Evolutionary conservation across 2,329 filamentous ascomycete species (phyloP), one percentile per base, ranked within the genome.

Genomic region (Colletotrichum cereale): DNA sequence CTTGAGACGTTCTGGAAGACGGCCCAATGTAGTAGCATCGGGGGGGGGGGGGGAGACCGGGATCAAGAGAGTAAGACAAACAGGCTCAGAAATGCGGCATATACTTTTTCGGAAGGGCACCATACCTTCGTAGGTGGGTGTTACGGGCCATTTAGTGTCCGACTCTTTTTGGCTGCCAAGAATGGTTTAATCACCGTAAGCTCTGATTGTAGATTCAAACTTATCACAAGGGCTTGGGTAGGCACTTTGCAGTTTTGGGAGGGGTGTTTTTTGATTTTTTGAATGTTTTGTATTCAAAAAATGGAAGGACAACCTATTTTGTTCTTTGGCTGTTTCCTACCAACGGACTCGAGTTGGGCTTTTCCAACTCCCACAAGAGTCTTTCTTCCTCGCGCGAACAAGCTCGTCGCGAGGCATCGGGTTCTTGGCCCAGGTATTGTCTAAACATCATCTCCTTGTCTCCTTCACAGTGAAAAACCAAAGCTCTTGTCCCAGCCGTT

Each of bases 371-470:
- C 44, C 50, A 3, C 48, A n/a, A 34, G 18, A 26, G 34, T 34
- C 47, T 62, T 40, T 34, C 47, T 62, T 40, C 36, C 62, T 40
- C 44, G 40, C 48, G 38, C 24, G 40, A 56, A 55, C 5, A 47
- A 21, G n/a, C 29, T 61, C 58, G 44, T 26, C 44, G 53, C 24
- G 24, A n/a, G 34, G 21, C 21, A 53, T 50, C 60, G 64, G 68
- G 71, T 56, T 72, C n/a, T 72, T 62, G 47, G 61, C 63, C 68
- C 68, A 64, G 68, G 58, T 73, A 73, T 68, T 68, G 68, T 73
- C 71, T 73, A 73, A 40, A 26, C 66, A 24, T 47, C 57, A 16
- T 72, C 53, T 73, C 66, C 62, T 53, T 64, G 48, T 65, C n/a
- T 56, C 36, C n/a, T 26, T 24, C 21, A 14, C 21, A 12, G 12